phyloP scores from a whole-genome alignment of 208 protist genomes.

The Leishmania amazonensis region DNA sequence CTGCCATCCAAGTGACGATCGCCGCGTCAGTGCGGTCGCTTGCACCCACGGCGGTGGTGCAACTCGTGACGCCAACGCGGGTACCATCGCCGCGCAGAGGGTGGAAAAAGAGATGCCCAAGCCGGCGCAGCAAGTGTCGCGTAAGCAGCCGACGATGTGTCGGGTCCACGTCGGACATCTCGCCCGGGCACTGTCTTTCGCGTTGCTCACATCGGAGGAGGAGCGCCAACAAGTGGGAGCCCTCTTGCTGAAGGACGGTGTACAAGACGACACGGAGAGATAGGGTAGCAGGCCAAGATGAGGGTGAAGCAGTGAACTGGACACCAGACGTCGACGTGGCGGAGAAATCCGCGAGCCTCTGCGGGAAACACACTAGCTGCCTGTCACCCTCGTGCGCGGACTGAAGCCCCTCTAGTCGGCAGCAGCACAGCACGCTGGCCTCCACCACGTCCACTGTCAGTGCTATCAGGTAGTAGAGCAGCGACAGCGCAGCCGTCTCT shows the following conservation, averaged over 20 bases:
- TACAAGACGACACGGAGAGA: background rate
- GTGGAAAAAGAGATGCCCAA: slow-evolving; percentile 20
- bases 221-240: slow-evolving; percentile 19
- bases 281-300: background rate
- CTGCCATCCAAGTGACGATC: slow-evolving; percentile 21
- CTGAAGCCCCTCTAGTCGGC: background rate
- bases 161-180: background rate
- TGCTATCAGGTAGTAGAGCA: slow-evolving; percentile 5
- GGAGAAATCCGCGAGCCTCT: background rate
- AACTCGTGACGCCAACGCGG: background rate
- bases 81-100: background rate
- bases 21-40: slow-evolving; percentile 15
- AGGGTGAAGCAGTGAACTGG: background rate
- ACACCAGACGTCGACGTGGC: background rate
- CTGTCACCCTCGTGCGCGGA: background rate
- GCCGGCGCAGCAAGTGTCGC: slow-evolving; percentile 17
- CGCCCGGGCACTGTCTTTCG: background rate
- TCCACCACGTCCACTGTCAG: slow-evolving; percentile 4
- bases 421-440: slow-evolving; percentile 1
- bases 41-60: background rate
- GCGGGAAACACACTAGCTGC: background rate
- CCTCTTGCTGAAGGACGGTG: slow-evolving; percentile 16
- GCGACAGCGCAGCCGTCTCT: background rate
- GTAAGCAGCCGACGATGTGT: slow-evolving; percentile 14
- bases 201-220: slow-evolving; percentile 7